Conservation (phyloP, 2,329 filamentous ascomycete genomes). For the Alternaria atra region DNA sequence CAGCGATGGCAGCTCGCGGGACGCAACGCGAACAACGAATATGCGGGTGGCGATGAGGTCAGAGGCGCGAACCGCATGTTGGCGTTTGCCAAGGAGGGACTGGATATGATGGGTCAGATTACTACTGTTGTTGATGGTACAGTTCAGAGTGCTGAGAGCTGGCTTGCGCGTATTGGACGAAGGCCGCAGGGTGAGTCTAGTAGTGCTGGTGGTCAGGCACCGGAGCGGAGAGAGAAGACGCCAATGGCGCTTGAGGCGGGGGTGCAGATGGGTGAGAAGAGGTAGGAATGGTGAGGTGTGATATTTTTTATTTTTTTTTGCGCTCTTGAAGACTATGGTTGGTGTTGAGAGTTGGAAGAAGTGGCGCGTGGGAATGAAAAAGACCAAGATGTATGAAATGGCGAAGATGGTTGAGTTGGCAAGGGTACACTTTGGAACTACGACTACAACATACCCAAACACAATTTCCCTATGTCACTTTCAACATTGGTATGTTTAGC, state of each 20-base stretch:
- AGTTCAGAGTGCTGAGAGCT: conserved; percentile 87
- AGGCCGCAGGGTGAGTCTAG: conserved; percentile 21
- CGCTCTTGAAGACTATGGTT: neutral
- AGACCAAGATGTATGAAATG: neutral
- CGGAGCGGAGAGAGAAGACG: conserved; percentile 24
- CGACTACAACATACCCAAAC: conserved; percentile 2
- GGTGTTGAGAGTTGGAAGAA: neutral
- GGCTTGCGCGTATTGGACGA: conserved; percentile 79
- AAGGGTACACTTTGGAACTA: neutral
- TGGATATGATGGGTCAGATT: conserved; percentile 95
- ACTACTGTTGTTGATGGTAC: conserved; percentile 88
- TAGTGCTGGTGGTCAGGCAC: neutral
- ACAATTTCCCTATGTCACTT: neutral
- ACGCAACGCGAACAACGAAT: conserved; percentile 50
- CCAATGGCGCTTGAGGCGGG: conserved; percentile 19
- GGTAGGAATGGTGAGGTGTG: conserved; percentile 1
- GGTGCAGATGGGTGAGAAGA: conserved; percentile 9
- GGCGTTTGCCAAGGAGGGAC: conserved; percentile 84
- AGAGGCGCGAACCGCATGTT: conserved; percentile 77
- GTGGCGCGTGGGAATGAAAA: neutral
- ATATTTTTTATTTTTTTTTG: no score
- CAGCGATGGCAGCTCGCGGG: conserved; percentile 81
- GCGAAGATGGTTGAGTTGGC: neutral
- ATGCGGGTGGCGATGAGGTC: conserved; percentile 53
- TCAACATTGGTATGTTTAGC: neutral